These are phyloP conservation scores for Geosiphon pyriformis DNA, from an alignment of 192 early-diverging fungal species.

Conservation along the genomic window DNA sequence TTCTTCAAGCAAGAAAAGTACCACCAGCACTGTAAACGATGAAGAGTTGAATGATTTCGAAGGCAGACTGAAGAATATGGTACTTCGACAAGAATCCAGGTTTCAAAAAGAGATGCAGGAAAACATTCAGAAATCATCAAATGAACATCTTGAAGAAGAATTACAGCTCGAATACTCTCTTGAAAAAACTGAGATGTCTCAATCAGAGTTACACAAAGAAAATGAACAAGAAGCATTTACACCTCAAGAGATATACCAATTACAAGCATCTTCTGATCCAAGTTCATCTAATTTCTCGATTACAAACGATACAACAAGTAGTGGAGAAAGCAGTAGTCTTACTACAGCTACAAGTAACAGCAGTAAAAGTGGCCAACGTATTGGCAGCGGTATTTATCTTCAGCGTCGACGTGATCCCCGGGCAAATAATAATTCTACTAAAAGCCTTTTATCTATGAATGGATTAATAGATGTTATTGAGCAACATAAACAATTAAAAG, in stretches of 20 bases:
- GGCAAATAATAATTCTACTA: neutral
- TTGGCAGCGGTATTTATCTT: no score
- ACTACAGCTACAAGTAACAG: neutral
- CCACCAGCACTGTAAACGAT: neutral
- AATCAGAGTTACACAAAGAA: neutral
- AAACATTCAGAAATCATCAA: neutral
- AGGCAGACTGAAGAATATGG: neutral
- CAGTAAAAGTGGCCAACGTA: neutral
- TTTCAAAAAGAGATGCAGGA: neutral
- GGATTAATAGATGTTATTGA: neutral
- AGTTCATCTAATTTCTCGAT: neutral
- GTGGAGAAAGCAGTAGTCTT: neutral
- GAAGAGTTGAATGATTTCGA: neutral
- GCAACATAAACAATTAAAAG: neutral
- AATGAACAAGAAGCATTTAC: neutral
- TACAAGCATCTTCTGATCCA: neutral
- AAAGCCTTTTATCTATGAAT: neutral
- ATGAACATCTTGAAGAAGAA: neutral
- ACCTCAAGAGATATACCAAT: no score
- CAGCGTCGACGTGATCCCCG: neutral
- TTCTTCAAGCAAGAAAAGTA: neutral
- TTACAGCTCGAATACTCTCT: no score
- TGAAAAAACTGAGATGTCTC: no score
- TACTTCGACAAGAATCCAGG: neutral
- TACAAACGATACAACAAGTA: neutral